Percentiles rank a stretch among this genome's conserved stretches.
Evolutionary conservation across 1,284 basidiomycete species (phyloP).

Genomic region (Malassezia caprae): DNA sequence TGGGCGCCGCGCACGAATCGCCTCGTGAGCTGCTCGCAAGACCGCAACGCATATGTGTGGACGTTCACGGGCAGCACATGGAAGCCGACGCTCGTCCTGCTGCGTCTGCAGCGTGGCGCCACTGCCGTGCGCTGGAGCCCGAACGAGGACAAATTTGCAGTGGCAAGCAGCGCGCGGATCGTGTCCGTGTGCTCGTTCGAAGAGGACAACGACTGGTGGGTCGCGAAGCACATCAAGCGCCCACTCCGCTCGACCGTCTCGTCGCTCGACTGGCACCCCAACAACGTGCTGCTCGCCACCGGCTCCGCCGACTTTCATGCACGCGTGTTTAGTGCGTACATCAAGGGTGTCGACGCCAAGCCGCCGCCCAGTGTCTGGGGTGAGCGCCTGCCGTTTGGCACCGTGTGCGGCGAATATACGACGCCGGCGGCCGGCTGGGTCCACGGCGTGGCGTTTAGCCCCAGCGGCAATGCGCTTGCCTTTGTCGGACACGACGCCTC

Average conservation of each 20-base stretch:
- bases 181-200: constrained; percentile 47
- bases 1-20: constrained; percentile 95
- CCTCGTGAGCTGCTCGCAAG: constrained; percentile 95
- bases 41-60: constrained; percentile 99
- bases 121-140: constrained; percentile 94
- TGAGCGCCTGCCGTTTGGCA: constrained; percentile 92
- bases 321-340: constrained; percentile 94
- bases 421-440: constrained; percentile 92
- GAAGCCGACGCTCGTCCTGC: constrained; percentile 93
- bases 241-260: constrained; percentile 87
- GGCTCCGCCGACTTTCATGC: constrained; percentile 92
- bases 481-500: constrained; percentile 58
- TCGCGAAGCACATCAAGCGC: constrained; percentile 92
- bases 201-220: constrained; percentile 87
- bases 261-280: constrained; percentile 92
- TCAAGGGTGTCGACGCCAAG: constrained; percentile 93
- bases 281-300: constrained; percentile 85
- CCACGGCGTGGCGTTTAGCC: constrained; percentile 87
- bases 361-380: constrained; percentile 89
- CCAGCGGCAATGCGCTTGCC: constrained; percentile 79
- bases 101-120: constrained; percentile 89
- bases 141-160: constrained; percentile 96
- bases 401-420: constrained; percentile 83
- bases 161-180: constrained; percentile 74
- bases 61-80: constrained; percentile 63